These are phyloP conservation scores for Penicillium arizonense DNA, from an alignment of 495 filamentous ascomycete genomes.

Conservation along the genomic window DNA sequence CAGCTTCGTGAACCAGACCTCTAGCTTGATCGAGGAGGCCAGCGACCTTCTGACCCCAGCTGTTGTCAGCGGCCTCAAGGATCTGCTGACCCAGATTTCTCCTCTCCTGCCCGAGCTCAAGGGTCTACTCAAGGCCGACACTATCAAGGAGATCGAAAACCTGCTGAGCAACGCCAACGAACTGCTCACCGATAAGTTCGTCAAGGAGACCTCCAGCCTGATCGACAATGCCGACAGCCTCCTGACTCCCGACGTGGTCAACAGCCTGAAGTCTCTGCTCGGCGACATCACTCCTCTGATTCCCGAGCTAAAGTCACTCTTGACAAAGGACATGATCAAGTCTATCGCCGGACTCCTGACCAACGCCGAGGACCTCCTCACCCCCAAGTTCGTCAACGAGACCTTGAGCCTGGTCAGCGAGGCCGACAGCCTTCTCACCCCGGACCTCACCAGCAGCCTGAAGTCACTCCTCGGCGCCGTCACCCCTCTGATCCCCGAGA, in stretches of 20 bases:
- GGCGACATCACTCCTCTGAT: conserved; percentile 32
- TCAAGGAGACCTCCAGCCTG: conserved; percentile 33
- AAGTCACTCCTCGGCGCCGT: conserved; percentile 13
- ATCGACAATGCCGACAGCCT: conserved; percentile 36
- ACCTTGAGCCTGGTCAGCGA: conserved; percentile 16
- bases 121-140: conserved; percentile 31
- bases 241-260: conserved; percentile 34
- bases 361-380: conserved; percentile 40
- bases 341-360: conserved; percentile 33
- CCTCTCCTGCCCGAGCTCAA: conserved; percentile 10
- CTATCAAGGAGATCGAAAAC: conserved; percentile 33
- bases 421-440: conserved; percentile 12
- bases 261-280: conserved; percentile 37
- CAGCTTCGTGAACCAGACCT: conserved; percentile 22
- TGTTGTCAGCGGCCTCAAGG: conserved; percentile 37
- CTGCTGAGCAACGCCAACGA: conserved; percentile 39
- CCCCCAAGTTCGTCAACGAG: conserved; percentile 35
- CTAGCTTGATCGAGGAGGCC: conserved; percentile 32
- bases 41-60: conserved; percentile 27
- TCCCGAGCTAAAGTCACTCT: conserved; percentile 30
- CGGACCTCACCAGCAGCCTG: conserved; percentile 7
- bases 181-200: conserved; percentile 37
- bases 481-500: conserved; percentile 21
- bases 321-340: conserved; percentile 32
- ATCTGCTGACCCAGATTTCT: conserved; percentile 33